phyloP scores from a whole-genome alignment of 805 yeast genomes.

The Starmerella potacharoeniae region DNA sequence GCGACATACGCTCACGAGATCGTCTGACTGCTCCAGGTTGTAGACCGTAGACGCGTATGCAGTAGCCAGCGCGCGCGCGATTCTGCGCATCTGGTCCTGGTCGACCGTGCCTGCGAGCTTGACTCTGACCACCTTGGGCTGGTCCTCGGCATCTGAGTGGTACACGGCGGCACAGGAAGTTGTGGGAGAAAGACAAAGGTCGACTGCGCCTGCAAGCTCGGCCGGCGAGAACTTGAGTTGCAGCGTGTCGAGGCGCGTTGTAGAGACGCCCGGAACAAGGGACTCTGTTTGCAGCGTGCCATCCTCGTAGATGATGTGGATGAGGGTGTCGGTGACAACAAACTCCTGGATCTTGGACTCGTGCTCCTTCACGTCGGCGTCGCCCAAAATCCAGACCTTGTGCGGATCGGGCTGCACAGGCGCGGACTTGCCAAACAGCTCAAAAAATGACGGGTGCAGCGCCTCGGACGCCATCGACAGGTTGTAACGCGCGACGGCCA shows the following conservation, averaged over 20 bases:
- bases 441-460: constrained; percentile 20
- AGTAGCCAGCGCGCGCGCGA: constrained; percentile 50
- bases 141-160: neutral
- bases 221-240: constrained; percentile 11
- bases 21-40: constrained; percentile 56
- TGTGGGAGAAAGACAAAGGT: constrained; percentile 29
- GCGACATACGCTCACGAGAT: constrained; percentile 48
- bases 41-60: constrained; percentile 63
- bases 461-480: constrained; percentile 9
- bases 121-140: neutral
- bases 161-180: constrained; percentile 11
- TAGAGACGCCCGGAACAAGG: constrained; percentile 12
- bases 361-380: neutral
- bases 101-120: neutral
- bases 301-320: constrained; percentile 16
- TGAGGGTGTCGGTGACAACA: constrained; percentile 17
- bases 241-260: constrained; percentile 9
- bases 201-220: constrained; percentile 11
- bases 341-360: constrained; percentile 11
- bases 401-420: constrained; percentile 14
- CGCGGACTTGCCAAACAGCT: constrained; percentile 13
- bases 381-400: constrained; percentile 9
- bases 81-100: constrained; percentile 1
- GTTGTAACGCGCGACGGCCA: constrained; percentile 2
- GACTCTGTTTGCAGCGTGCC: constrained; percentile 22